A percentile compares a stretch with the other conserved stretches of the same genome.
Evolutionary conservation across 768 basidiomycete genomes (phyloP).

Genomic region (Mycena crocata): DNA sequence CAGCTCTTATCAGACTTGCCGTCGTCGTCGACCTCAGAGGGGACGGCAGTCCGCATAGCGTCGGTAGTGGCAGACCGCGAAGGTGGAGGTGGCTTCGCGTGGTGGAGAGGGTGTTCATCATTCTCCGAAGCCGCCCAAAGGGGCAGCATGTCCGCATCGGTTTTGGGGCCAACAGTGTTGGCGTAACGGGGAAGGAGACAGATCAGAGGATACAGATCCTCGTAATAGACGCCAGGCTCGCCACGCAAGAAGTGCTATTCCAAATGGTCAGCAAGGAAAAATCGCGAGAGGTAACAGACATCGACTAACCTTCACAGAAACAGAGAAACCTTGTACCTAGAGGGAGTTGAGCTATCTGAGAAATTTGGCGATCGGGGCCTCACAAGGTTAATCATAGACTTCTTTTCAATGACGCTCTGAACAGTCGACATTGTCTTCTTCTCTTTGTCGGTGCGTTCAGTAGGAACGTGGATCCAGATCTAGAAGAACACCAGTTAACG

Average conservation of each 20-base stretch:
- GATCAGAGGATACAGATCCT: conserved; percentile 80
- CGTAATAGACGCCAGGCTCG: conserved; percentile 77
- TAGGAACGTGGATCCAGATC: conserved; percentile 70
- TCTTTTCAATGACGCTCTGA: conserved; percentile 76
- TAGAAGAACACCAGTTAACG: conserved; percentile 24
- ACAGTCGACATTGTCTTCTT: conserved; percentile 43
- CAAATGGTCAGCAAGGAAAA: not conserved
- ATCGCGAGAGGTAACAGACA: not conserved
- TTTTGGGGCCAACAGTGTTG: conserved; percentile 38
- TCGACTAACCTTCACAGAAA: conserved; percentile 68
- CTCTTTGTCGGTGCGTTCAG: conserved; percentile 52
- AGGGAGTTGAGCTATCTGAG: not conserved
- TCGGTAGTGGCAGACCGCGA: conserved; percentile 17
- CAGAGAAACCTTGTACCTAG: conserved; percentile 75
- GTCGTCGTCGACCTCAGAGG: conserved; percentile 19
- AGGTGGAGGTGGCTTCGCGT: conserved; percentile 25
- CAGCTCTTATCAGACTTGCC: conserved; percentile 22
- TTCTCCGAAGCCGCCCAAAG: conserved; percentile 64
- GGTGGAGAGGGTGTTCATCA: conserved; percentile 35
- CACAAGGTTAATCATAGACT: conserved; percentile 78
- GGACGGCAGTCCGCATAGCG: not conserved
- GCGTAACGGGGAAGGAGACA: conserved; percentile 74
- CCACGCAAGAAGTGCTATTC: conserved; percentile 69
- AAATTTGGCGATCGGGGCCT: conserved; percentile 28
- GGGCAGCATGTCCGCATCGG: conserved; percentile 62